A percentile compares a stretch with the other conserved stretches of the same genome.
These are phyloP conservation scores for Ustilago xerochloae DNA, from an alignment of 1,284 basidiomycete species.

Conservation along the genomic window DNA sequence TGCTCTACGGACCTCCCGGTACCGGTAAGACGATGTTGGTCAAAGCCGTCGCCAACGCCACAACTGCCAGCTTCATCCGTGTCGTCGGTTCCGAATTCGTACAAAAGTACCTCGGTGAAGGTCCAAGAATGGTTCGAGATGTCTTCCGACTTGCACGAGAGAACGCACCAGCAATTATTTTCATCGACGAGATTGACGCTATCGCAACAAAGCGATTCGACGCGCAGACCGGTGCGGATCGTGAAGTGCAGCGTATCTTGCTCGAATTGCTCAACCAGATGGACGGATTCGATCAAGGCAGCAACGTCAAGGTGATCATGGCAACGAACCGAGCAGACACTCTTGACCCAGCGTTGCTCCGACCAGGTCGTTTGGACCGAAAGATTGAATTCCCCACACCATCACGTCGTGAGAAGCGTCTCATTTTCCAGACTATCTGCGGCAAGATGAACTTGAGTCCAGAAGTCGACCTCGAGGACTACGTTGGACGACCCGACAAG, in stretches of 20 bases:
- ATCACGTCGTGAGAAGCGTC: constrained; percentile 90
- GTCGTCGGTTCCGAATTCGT: constrained; percentile 99
- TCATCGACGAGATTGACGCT: constrained; percentile 99
- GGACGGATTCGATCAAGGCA: constrained; percentile 99
- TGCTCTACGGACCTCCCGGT: constrained; percentile 93
- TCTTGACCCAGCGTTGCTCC: constrained; percentile 86
- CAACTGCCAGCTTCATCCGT: constrained; percentile 95
- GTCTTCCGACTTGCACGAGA: constrained; percentile 97
- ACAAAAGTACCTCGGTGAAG: constrained; percentile 98
- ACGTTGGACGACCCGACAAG: constrained; percentile 95
- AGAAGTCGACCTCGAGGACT: constrained; percentile 98
- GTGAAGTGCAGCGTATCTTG: constrained; percentile 98
- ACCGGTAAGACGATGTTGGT: constrained; percentile 99
- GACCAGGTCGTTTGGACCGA: constrained; percentile 95
- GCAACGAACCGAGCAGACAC: constrained; percentile 68
- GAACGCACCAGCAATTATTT: constrained; percentile 97
- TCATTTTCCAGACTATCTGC: constrained; percentile 98
- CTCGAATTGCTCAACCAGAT: constrained; percentile 99
- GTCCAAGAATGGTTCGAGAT: constrained; percentile 99
- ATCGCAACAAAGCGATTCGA: constrained; percentile 99
- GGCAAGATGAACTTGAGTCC: constrained; percentile 97
- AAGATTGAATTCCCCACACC: constrained; percentile 99
- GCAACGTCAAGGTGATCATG: constrained; percentile 85
- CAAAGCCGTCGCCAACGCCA: constrained; percentile 97
- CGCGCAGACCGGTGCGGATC: constrained; percentile 97